A percentile compares a stretch with the other conserved stretches of the same genome.
phyloP scores from a whole-genome alignment of 2,329 filamentous ascomycete species.

The Chalaropsis thielavioides region DNA sequence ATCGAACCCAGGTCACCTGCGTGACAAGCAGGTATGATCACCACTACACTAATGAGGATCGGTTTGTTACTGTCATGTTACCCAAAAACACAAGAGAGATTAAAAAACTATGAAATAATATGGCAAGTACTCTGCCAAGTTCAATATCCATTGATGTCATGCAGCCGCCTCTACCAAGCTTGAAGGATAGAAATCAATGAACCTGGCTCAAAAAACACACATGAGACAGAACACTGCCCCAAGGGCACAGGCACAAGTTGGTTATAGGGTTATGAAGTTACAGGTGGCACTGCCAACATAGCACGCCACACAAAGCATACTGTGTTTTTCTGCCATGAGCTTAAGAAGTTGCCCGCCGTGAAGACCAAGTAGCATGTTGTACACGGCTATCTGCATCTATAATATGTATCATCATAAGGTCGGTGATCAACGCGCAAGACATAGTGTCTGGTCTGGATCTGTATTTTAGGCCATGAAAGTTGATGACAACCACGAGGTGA shows the following conservation, averaged over 20 bases:
- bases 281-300: background rate
- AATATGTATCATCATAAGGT: background rate
- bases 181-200: too few relatives aligned
- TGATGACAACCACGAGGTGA: background rate
- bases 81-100: too few relatives aligned
- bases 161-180: too few relatives aligned
- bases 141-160: too few relatives aligned
- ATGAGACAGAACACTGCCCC: background rate
- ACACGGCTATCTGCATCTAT: background rate
- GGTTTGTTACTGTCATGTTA: background rate
- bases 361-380: background rate
- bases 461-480: background rate
- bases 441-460: background rate
- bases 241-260: background rate
- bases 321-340: background rate
- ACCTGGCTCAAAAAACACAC: background rate
- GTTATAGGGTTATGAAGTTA: background rate
- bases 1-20: conserved; percentile 17
- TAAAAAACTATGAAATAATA: too few relatives aligned
- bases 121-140: too few relatives aligned
- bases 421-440: too few relatives aligned
- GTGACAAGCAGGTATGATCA: conserved; percentile 18
- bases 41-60: conserved; percentile 17
- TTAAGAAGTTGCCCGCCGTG: background rate
- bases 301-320: background rate